A percentile compares a stretch with the other conserved stretches of the same genome.
Conservation (phyloP, 1,284 basidiomycete genomes). For the Cystobasidiaceae sp. region DNA sequence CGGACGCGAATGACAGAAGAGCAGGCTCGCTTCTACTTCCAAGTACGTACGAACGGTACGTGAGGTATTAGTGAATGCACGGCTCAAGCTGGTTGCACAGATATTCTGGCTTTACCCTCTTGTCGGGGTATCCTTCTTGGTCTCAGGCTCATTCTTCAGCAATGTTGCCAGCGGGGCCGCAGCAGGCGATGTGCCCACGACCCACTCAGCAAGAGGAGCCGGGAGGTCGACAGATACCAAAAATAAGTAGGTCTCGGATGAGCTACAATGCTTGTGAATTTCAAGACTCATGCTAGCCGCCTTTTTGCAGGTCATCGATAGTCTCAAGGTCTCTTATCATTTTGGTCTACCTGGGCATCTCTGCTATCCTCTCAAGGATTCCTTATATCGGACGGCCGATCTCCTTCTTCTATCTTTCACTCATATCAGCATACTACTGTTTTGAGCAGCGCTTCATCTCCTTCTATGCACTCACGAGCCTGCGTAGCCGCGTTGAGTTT, state of each 20-base stretch:
- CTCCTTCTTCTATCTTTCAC: constrained; percentile 68
- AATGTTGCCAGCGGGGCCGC: constrained; percentile 62
- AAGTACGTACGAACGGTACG: no score
- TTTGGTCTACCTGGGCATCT: constrained; percentile 64
- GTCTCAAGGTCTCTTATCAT: constrained; percentile 69
- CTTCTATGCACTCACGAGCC: constrained; percentile 53
- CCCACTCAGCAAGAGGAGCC: constrained; percentile 64
- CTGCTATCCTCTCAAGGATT: constrained; percentile 59
- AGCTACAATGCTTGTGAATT: not conserved
- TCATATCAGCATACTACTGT: constrained; percentile 75
- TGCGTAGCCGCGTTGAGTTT: constrained; percentile 60
- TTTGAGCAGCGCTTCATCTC: constrained; percentile 61
- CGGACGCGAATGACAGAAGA: constrained; percentile 12
- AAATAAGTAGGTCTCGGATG: no score
- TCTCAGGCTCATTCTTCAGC: constrained; percentile 32
- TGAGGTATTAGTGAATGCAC: no score
- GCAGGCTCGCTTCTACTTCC: constrained; percentile 27
- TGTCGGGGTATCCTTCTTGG: constrained; percentile 57
- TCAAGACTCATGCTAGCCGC: constrained; percentile 52
- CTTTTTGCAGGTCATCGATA: constrained; percentile 63
- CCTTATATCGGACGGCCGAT: constrained; percentile 59
- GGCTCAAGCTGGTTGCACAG: no score
- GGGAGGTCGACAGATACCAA: constrained; percentile 61
- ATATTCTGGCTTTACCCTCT: constrained; percentile 68
- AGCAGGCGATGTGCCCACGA: constrained; percentile 55